Percentiles rank a stretch among this genome's conserved stretches.
Conservation (phyloP, 2,329 filamentous ascomycete species). For the Graphilbum fragrans region DNA sequence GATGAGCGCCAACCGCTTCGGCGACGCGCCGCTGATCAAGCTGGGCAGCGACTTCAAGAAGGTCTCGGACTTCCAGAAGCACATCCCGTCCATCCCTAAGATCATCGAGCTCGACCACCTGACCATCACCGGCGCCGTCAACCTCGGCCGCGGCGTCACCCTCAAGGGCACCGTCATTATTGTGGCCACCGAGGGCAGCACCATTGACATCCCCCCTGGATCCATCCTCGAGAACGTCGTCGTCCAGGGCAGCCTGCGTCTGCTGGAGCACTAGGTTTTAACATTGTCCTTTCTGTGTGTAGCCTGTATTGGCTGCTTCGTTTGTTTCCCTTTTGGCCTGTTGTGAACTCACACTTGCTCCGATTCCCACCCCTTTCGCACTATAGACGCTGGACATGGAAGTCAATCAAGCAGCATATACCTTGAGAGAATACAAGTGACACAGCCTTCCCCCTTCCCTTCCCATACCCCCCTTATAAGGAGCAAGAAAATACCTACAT, state of each 20-base stretch:
- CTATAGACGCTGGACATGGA: no score
- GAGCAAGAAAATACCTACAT: no score
- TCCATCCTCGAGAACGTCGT: slow-evolving; percentile 98
- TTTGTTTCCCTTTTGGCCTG: neutral
- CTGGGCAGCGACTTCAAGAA: slow-evolving; percentile 99
- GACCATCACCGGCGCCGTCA: slow-evolving; percentile 95
- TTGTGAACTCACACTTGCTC: no score
- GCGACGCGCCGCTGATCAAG: slow-evolving; percentile 96
- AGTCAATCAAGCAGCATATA: no score
- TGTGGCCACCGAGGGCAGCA: slow-evolving; percentile 93
- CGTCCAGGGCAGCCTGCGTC: slow-evolving; percentile 85
- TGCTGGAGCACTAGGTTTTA: slow-evolving; percentile 46
- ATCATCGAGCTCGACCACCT: slow-evolving; percentile 89
- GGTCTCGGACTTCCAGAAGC: slow-evolving; percentile 91
- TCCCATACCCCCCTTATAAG: no score
- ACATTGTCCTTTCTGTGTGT: neutral
- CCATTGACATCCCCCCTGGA: slow-evolving; percentile 93
- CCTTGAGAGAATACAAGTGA: no score
- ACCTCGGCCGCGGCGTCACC: slow-evolving; percentile 88
- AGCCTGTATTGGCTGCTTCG: neutral
- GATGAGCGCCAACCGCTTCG: slow-evolving; percentile 93
- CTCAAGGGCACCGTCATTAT: slow-evolving; percentile 99
- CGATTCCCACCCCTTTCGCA: no score
- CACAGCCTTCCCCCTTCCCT: no score
- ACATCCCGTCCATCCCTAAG: slow-evolving; percentile 77